Evolutionary conservation across 495 filamentous ascomycete species (phyloP).

Genomic region (Bryoglossum gracile): DNA sequence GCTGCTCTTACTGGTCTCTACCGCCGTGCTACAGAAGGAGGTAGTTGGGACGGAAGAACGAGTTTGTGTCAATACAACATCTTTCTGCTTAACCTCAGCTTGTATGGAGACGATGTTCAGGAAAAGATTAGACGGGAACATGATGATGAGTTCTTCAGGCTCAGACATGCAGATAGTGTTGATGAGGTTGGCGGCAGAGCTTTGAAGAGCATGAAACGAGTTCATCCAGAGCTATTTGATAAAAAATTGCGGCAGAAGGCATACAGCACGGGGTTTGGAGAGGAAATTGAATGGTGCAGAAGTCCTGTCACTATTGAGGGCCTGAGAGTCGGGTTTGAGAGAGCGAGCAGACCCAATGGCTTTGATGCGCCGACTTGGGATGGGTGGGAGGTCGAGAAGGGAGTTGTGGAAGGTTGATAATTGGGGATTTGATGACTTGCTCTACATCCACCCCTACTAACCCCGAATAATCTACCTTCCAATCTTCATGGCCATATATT

Average conservation of each 20-base stretch:
- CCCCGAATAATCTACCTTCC: too few species aligned
- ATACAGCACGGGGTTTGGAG: conserved; percentile 42
- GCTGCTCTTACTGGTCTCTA: conserved; percentile 57
- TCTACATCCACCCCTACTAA: background rate
- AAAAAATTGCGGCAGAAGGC: conserved; percentile 38
- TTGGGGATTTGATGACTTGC: background rate
- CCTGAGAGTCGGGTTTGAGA: conserved; percentile 44
- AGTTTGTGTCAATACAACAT: conserved; percentile 64
- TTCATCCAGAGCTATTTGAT: conserved; percentile 44
- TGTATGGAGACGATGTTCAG: conserved; percentile 51
- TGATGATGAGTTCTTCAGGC: conserved; percentile 51
- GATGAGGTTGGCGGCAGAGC: conserved; percentile 64
- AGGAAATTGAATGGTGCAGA: conserved; percentile 40
- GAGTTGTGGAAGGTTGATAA: conserved; percentile 21
- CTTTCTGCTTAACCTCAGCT: conserved; percentile 54
- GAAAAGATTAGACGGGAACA: conserved; percentile 46
- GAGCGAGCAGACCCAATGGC: conserved; percentile 50
- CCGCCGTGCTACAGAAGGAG: conserved; percentile 52
- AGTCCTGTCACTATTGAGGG: conserved; percentile 46
- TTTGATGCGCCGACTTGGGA: conserved; percentile 48
- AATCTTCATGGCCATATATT: too few species aligned
- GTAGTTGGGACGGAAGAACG: conserved; percentile 57
- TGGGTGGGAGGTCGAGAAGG: conserved; percentile 18
- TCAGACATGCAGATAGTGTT: conserved; percentile 64
- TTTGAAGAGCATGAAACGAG: conserved; percentile 50